Base-by-base conservation (phyloP, 2,329 filamentous ascomycete species). In the Colletotrichum shisoi region DNA sequence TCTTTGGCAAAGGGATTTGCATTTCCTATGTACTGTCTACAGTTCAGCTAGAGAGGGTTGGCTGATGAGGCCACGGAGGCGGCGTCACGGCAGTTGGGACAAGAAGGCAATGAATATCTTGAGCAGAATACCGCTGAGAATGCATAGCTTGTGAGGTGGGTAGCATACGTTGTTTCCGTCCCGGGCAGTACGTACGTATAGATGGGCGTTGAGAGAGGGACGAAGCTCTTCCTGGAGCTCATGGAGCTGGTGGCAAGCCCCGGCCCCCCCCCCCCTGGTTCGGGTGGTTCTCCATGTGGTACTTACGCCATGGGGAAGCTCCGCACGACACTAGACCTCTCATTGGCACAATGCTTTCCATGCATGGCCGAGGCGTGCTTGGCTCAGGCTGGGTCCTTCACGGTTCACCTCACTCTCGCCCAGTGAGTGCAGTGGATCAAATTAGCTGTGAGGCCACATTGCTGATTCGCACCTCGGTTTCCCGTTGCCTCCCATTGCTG, bases 1-100 rank as follows among this genome's bases (percentile, higher is more conserved):
- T 61, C 57, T 66, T 61, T 46, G 56, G 62, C 66, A 67, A 68
- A 67, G 62, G 62, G 51, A 68, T 67, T 66, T 68, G 66, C 66
- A 68, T 67, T 58, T 68, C 44, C 57, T 68, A 68, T 68, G 66
- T 68, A 66, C 58, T 62, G 63, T 57, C 7, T 62, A 68, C 39
- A 67, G 62, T 67, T 66, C 62, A 57, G 62, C 66, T 57, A 68
- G 24, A 68, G 34, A 51, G 61, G 21, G 45, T 51, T 54, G 60
- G 65, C 65, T 56, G 66, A n/a, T 17, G 57, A 27, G 51, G 57
- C 52, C 46, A 53, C 34, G n/a, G 53, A 57, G 63, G 39, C 42
- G 57, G 57, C 62, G 57, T 67, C 57, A 52, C 40, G 56, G 57
- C 57, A 67, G 66, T 62, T 62, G 57, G 51, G 24, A 45, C 46